These are phyloP conservation scores for Yamadazyma kanchanaburiensis DNA, from an alignment of 1,139 yeast genomes.

Conservation along the genomic window DNA sequence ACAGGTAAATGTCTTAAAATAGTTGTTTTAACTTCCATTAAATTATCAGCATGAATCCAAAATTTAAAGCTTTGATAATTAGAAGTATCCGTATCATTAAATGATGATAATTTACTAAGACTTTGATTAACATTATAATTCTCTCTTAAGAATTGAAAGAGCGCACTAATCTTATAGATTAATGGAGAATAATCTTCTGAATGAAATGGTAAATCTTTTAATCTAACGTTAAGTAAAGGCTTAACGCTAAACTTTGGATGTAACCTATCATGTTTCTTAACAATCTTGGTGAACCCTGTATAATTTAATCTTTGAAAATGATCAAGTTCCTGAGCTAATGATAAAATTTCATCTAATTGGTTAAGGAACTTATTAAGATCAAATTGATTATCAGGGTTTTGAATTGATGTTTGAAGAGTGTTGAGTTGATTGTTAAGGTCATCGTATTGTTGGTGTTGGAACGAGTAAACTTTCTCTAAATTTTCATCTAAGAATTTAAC, in stretches of 20 bases:
- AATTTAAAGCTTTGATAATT: conserved; percentile 80
- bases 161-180: conserved; percentile 73
- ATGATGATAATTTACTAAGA: conserved; percentile 43
- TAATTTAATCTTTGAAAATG: conserved; percentile 87
- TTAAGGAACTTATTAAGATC: conserved; percentile 57
- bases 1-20: conserved; percentile 92
- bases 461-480: conserved; percentile 88
- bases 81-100: conserved; percentile 45
- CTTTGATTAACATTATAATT: conserved; percentile 46
- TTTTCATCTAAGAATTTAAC: conserved; percentile 81
- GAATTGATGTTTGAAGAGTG: conserved; percentile 51
- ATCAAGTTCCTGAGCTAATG: conserved; percentile 80
- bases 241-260: conserved; percentile 84
- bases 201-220: conserved; percentile 86
- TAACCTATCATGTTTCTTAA: conserved; percentile 90
- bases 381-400: conserved; percentile 32
- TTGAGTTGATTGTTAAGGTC: conserved; percentile 64
- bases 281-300: conserved; percentile 92
- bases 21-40: conserved; percentile 95
- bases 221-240: conserved; percentile 83
- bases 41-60: conserved; percentile 94
- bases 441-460: conserved; percentile 71
- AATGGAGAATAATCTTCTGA: conserved; percentile 94
- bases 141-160: conserved; percentile 79
- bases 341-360: conserved; percentile 69